phyloP scores from a whole-genome alignment of 257 asterid species.

The Nicotiana undulata region DNA sequence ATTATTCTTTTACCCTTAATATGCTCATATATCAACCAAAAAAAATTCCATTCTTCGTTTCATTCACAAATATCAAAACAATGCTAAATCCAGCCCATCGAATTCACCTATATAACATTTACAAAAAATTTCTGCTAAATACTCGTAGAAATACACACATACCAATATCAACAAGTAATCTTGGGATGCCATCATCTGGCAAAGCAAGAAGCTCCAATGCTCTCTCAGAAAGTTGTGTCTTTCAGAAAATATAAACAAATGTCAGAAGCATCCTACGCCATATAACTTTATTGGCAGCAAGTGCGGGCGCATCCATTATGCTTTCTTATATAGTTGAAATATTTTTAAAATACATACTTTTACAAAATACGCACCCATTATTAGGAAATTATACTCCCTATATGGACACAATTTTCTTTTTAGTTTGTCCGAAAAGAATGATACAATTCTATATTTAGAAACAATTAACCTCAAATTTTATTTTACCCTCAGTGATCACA shows the following conservation, averaged over 20 bases:
- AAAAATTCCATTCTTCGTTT: background rate
- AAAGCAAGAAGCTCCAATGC: constrained; percentile 90
- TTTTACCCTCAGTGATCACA: no score
- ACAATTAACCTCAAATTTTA: no score
- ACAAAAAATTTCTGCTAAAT: background rate
- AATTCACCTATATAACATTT: background rate
- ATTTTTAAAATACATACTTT: no score
- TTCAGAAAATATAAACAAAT: background rate
- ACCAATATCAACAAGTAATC: constrained; percentile 90
- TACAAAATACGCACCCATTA: no score
- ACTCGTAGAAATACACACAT: background rate
- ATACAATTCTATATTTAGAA: no score
- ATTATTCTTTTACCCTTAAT: background rate
- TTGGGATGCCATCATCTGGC: constrained; percentile 74
- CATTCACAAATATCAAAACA: background rate
- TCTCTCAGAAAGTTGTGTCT: constrained; percentile 88
- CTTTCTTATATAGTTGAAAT: no score
- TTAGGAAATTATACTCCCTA: no score
- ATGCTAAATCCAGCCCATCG: background rate
- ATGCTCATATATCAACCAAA: no score
- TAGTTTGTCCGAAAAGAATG: no score
- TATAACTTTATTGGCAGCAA: background rate
- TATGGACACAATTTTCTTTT: no score
- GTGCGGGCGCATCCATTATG: no score
- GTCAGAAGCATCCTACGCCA: background rate